Evolutionary conservation across 257 asterid species (phyloP).

Genomic region (Solanum raphanifolium): DNA sequence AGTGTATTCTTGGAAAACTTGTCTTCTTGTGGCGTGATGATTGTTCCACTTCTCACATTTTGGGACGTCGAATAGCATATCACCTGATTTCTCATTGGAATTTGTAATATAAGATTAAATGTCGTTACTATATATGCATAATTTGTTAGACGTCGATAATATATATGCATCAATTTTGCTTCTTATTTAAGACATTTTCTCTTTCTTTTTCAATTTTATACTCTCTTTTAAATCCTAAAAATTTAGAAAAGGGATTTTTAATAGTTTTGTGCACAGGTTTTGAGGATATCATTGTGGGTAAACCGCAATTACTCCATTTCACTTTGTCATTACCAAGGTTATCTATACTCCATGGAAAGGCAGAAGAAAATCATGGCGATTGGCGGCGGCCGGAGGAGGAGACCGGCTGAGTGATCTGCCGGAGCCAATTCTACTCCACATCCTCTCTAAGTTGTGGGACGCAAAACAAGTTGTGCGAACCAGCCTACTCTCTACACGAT

Average conservation of each 20-base stretch:
- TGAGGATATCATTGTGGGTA: not conserved
- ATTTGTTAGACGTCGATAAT: too few species aligned
- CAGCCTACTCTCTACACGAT: not conserved
- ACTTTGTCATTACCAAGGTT: not conserved
- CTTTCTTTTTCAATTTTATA: too few species aligned
- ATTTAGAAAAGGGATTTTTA: not conserved
- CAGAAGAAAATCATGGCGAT: not conserved
- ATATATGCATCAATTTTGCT: not conserved
- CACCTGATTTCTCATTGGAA: not conserved
- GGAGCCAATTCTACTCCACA: not conserved
- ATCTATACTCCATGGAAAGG: not conserved
- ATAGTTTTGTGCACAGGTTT: not conserved
- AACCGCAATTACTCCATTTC: not conserved
- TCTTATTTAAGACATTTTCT: not conserved
- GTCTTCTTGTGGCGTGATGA: not conserved
- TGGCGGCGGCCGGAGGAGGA: not conserved
- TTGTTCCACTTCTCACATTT: not conserved
- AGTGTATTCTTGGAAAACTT: not conserved
- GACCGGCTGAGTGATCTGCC: not conserved
- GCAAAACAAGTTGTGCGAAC: not conserved
- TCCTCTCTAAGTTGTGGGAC: not conserved
- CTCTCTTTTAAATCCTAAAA: not conserved
- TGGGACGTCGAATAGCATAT: not conserved
- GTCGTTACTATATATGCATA: not conserved
- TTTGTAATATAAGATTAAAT: not conserved